Conservation (phyloP, 768 basidiomycete species). For the Phanerodontia chrysosporium region DNA sequence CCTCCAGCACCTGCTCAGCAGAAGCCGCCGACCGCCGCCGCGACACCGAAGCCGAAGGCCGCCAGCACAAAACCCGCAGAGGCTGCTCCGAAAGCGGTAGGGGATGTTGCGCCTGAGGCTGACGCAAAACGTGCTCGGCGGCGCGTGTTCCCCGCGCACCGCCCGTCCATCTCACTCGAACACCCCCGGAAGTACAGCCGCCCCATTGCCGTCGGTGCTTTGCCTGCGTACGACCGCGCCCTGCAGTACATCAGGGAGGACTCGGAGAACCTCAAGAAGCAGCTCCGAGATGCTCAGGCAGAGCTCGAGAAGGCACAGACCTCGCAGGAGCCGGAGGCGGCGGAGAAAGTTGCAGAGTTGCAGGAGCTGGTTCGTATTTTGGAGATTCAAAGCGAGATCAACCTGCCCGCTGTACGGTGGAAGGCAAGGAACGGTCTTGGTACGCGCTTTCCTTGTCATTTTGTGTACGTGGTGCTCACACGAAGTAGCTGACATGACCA, state of each 20-base stretch:
- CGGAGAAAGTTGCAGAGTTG: slow-evolving; percentile 38
- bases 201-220: slow-evolving; percentile 54
- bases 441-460: slow-evolving; percentile 31
- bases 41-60: neutral
- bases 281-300: slow-evolving; percentile 36
- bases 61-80: neutral
- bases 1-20: slow-evolving; percentile 8
- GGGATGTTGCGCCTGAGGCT: slow-evolving; percentile 5
- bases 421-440: slow-evolving; percentile 74
- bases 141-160: slow-evolving; percentile 25
- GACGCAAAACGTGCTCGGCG: neutral
- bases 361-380: slow-evolving; percentile 53
- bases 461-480: neutral
- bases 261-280: slow-evolving; percentile 42
- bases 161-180: slow-evolving; percentile 49
- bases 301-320: slow-evolving; percentile 21
- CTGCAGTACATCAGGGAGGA: slow-evolving; percentile 66
- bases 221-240: slow-evolving; percentile 85
- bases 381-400: slow-evolving; percentile 76
- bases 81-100: neutral
- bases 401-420: slow-evolving; percentile 83
- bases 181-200: slow-evolving; percentile 60
- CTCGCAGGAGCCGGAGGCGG: slow-evolving; percentile 27
- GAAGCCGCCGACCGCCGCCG: neutral
- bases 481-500: slow-evolving; percentile 57